phyloP scores from a whole-genome alignment of 2,329 filamentous ascomycete genomes.

The Microcyclosporella mali region DNA sequence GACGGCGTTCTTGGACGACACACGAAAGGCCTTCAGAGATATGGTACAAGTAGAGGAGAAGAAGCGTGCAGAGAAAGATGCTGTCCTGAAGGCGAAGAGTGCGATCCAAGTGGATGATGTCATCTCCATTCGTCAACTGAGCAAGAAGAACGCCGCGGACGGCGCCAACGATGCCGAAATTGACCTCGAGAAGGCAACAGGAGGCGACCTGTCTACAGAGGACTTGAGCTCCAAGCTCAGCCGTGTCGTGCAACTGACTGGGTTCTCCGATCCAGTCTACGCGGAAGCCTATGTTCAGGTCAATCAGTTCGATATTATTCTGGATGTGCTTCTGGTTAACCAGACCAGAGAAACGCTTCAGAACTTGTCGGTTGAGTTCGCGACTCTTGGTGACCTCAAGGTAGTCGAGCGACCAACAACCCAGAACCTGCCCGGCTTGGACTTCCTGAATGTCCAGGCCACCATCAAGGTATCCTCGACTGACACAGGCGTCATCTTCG shows the following conservation, averaged over 20 bases:
- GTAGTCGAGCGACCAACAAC: constrained; percentile 95
- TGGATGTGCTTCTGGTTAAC: constrained; percentile 94
- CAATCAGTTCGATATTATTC: constrained; percentile 95
- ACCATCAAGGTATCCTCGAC: constrained; percentile 98
- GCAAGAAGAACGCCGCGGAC: constrained; percentile 81
- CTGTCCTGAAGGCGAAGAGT: constrained; percentile 83
- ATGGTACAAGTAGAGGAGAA: constrained; percentile 98
- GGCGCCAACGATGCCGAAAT: constrained; percentile 75
- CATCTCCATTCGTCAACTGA: constrained; percentile 83
- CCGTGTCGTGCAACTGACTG: constrained; percentile 92
- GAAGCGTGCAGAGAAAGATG: constrained; percentile 93
- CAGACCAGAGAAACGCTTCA: constrained; percentile 95
- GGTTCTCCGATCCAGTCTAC: constrained; percentile 96
- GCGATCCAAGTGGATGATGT: constrained; percentile 95
- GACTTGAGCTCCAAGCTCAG: constrained; percentile 91
- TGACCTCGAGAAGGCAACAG: constrained; percentile 89
- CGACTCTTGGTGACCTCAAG: constrained; percentile 95
- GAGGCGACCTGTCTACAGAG: constrained; percentile 76
- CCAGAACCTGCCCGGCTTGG: constrained; percentile 88
- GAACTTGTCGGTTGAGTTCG: constrained; percentile 95
- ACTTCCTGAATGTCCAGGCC: constrained; percentile 97
- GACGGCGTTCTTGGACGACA: constrained; percentile 88
- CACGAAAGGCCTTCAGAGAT: constrained; percentile 86
- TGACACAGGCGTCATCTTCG: constrained; percentile 97
- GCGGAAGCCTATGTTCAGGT: constrained; percentile 99